Percentiles rank a stretch among this genome's conserved stretches.
These are phyloP conservation scores for Batkoa obscura DNA, from an alignment of 371 early-diverging fungal species.

Conservation along the genomic window DNA sequence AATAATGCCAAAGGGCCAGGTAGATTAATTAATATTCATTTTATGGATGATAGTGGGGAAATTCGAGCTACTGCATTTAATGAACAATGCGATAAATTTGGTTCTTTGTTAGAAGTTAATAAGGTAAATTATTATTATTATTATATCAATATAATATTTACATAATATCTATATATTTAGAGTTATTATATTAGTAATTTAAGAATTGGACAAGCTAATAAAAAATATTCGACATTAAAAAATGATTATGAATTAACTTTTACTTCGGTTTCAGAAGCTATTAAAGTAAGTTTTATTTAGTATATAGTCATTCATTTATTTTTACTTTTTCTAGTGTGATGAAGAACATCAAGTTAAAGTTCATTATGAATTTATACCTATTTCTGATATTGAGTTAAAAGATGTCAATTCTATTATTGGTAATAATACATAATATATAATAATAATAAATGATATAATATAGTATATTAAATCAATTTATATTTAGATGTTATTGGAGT, in stretches of 20 bases:
- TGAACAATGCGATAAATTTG: slow-evolving; percentile 56
- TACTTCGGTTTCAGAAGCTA: no score
- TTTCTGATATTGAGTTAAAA: slow-evolving; percentile 32
- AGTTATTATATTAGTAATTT: slow-evolving; percentile 74
- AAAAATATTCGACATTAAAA: slow-evolving; percentile 56
- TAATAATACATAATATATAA: slow-evolving; percentile 12
- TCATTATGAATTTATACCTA: slow-evolving; percentile 41
- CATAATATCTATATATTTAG: no score
- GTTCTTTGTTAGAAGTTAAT: slow-evolving; percentile 49
- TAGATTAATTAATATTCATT: slow-evolving; percentile 68
- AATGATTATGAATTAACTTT: slow-evolving; percentile 87
- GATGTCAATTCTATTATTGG: slow-evolving; percentile 48
- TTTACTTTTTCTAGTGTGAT: no score
- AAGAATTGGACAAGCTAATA: slow-evolving; percentile 65
- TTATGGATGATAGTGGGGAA: slow-evolving; percentile 80
- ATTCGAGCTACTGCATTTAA: slow-evolving; percentile 82
- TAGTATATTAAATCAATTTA: no score
- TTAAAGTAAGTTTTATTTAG: no score
- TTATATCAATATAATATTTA: not conserved
- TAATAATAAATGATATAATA: no score
- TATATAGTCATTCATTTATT: no score
- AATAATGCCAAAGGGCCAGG: slow-evolving; percentile 64
- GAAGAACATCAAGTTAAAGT: no score
- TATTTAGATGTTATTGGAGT: slow-evolving; percentile 60
- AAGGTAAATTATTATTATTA: slow-evolving; percentile 18